Percentiles rank a stretch among this genome's conserved stretches.
phyloP scores from a whole-genome alignment of 192 early-diverging fungal species.

The Piromyces finnis region DNA sequence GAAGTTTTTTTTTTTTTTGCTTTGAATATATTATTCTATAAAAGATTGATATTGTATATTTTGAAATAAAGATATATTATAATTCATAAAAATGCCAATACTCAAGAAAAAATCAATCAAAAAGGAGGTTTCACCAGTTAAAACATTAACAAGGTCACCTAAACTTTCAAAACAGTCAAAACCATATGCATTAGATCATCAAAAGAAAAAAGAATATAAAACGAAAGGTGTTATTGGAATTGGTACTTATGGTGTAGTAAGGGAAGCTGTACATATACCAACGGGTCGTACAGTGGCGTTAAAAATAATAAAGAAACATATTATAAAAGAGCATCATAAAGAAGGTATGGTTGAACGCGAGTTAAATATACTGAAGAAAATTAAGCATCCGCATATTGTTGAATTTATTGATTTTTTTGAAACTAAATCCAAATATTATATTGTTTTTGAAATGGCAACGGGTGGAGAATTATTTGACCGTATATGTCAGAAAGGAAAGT shows the following conservation, averaged over 20 bases:
- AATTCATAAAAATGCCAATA: background rate
- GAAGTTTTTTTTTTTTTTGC: no score
- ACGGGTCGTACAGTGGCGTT: background rate
- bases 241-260: slow-evolving; percentile 1
- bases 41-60: no score
- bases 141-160: background rate
- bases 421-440: slow-evolving; percentile 3
- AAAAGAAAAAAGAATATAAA: background rate
- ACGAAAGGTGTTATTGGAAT: slow-evolving; percentile 1
- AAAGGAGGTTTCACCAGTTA: background rate
- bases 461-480: slow-evolving; percentile 57
- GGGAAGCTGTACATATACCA: slow-evolving; percentile 1
- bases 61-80: no score
- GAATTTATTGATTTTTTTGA: slow-evolving; percentile 2
- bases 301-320: slow-evolving; percentile 1
- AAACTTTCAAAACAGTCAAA: background rate
- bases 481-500: slow-evolving; percentile 55
- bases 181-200: background rate
- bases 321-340: slow-evolving; percentile 1
- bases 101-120: background rate
- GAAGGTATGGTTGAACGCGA: slow-evolving; percentile 1
- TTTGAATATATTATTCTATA: no score
- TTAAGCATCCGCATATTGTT: slow-evolving; percentile 1
- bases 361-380: background rate
- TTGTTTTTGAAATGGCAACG: slow-evolving; percentile 1